Conservation (phyloP, 331 rosid species). For the Cydonia oblonga region DNA sequence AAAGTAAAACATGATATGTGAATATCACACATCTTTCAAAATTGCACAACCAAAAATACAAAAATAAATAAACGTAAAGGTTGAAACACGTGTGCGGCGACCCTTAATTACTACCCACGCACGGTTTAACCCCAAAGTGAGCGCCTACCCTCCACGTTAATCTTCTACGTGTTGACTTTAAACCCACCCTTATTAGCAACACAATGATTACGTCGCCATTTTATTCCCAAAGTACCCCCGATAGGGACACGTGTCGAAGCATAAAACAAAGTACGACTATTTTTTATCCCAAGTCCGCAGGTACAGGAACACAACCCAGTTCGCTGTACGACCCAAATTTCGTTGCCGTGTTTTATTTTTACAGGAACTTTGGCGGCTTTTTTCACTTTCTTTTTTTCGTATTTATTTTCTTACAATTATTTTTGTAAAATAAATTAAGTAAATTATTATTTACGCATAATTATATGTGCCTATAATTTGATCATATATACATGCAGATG, state of each 20-base stretch:
- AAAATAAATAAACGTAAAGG: not conserved
- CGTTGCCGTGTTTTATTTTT: not conserved
- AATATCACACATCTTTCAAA: no score
- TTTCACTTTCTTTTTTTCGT: not conserved
- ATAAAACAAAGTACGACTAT: not conserved
- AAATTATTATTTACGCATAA: not conserved
- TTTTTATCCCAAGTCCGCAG: not conserved
- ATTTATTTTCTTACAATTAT: not conserved
- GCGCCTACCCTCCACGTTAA: not conserved
- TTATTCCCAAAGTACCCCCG: slow-evolving; percentile 15
- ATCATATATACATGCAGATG: slow-evolving; percentile 19
- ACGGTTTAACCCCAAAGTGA: slow-evolving; percentile 5
- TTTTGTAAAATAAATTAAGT: not conserved
- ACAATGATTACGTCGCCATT: slow-evolving; percentile 19
- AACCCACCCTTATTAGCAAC: not conserved
- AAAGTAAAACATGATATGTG: no score
- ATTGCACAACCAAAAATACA: not conserved
- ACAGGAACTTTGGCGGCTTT: slow-evolving; percentile 32
- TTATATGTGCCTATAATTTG: not conserved
- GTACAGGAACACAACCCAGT: not conserved
- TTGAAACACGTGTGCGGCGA: not conserved
- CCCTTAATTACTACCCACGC: not conserved
- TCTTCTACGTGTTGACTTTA: slow-evolving; percentile 1
- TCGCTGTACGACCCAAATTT: not conserved
- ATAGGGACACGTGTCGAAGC: not conserved